phyloP scores from a whole-genome alignment of 805 yeast species.

The Spathaspora girioi region DNA sequence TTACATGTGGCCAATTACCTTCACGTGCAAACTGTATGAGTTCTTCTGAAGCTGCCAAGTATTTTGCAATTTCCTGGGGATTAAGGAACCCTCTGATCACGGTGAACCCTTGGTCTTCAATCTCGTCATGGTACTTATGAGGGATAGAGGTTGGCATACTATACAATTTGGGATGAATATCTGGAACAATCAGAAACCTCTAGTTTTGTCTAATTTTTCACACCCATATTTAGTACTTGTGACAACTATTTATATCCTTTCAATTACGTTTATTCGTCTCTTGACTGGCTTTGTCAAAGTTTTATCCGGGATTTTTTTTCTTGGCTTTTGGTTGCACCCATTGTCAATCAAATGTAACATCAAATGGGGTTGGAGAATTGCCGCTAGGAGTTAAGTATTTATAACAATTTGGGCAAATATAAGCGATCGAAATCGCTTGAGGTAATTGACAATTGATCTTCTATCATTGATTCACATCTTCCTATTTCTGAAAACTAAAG shows the following conservation, averaged over 20 bases:
- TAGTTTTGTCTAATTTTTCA: not conserved
- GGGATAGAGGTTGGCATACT: slow-evolving; percentile 17
- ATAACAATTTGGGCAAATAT: not conserved
- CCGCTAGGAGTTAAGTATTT: not conserved
- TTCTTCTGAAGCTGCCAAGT: slow-evolving; percentile 31
- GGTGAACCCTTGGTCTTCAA: slow-evolving; percentile 33
- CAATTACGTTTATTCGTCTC: not conserved
- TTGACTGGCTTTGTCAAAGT: not conserved
- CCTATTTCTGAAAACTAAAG: too few species aligned
- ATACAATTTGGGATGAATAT: not conserved
- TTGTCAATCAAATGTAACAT: not conserved
- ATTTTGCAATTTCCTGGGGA: slow-evolving; percentile 35
- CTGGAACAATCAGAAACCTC: not conserved
- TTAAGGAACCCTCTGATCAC: slow-evolving; percentile 38
- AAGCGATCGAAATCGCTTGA: not conserved
- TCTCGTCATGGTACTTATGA: slow-evolving; percentile 31
- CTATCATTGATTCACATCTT: too few species aligned
- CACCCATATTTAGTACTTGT: not conserved
- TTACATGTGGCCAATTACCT: slow-evolving; percentile 47
- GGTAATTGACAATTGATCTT: not conserved
- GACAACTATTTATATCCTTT: not conserved
- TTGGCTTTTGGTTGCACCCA: not conserved
- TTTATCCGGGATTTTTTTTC: not conserved
- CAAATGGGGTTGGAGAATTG: not conserved
- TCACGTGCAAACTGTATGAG: slow-evolving; percentile 40